Evolutionary conservation across 306 rosid species (phyloP), one percentile per base, ranked within the genome.

Genomic region (Luffa aegyptiaca): DNA sequence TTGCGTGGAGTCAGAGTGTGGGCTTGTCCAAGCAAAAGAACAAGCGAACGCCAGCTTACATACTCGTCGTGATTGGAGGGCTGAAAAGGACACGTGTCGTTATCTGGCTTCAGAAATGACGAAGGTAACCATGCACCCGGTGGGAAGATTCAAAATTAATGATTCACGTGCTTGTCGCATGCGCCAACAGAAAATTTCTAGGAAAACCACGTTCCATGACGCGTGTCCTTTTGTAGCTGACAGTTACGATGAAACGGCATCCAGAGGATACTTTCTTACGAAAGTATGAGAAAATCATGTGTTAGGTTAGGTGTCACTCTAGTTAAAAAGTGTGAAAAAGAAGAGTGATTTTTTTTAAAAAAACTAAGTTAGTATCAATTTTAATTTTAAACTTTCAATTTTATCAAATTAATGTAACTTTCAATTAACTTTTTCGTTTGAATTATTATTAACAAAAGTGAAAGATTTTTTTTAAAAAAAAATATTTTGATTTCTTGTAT

Each of bases 91-190:
- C 37, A 69, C 53, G 75, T 69, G 75, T 44, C 75, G 75, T 37
- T 10, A 44, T 69, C 36, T 69, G 37, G 36, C 35, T n/a, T n/a
- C 5, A 9, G 53, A 69, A n/a, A n/a, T 8, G 8, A 69, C 75
- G 36, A 42, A 44, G 16, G 51, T n/a, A 10, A 10, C 8, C 1
- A 9, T 69, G 53, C 53, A 44, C 75, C 75, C 35, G 75, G 6
- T 16, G 36, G 36, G 31, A 12, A 13, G 35, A 63, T 13, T 35
- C 17, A 63, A 63, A 59, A 59, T 8, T 3, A 21, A 9, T 58
- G 14, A 10, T 70, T 70, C 76, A 70, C 76, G 76, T 70, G 76
- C 76, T 70, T 45, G 56, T 70, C 39, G 76, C 76, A 70, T 70
- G 76, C 56, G 76, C 76, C 76, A 70, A 45, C 56, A 2, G 11